phyloP scores from a whole-genome alignment of 331 rosid species.

The Prunus yedoensis region DNA sequence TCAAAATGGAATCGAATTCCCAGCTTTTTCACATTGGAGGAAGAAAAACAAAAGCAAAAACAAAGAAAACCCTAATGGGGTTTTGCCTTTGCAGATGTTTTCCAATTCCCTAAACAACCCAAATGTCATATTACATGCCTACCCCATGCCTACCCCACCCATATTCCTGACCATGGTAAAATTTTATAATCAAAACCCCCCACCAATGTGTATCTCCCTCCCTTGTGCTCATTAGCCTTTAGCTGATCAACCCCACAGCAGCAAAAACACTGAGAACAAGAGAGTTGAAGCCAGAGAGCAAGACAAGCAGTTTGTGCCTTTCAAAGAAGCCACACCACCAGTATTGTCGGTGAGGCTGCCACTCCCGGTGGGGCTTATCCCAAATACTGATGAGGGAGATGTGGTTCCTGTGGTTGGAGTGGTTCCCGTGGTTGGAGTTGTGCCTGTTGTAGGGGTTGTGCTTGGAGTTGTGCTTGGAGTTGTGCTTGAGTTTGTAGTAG shows the following conservation, averaged over 20 bases:
- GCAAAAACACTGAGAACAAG: conserved; percentile 31
- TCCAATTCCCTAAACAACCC: conserved; percentile 14
- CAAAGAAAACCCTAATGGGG: conserved; percentile 27
- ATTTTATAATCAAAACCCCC: conserved; percentile 30
- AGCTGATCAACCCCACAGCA: not conserved
- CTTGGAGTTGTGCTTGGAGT: conserved; percentile 41
- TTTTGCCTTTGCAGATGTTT: conserved; percentile 43
- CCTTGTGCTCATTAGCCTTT: too few relatives aligned
- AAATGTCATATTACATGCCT: conserved; percentile 34
- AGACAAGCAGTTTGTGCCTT: conserved; percentile 15
- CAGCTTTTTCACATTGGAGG: conserved; percentile 24
- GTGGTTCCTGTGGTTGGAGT: conserved; percentile 12
- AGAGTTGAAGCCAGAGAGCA: conserved; percentile 33
- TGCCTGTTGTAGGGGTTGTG: conserved; percentile 17
- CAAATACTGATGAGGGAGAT: conserved; percentile 22
- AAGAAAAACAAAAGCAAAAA: conserved; percentile 4
- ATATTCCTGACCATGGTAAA: conserved; percentile 21
- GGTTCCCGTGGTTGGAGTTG: conserved; percentile 51
- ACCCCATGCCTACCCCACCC: conserved; percentile 12
- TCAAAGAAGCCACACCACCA: conserved; percentile 23
- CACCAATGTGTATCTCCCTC: too few relatives aligned
- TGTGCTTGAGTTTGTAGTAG: conserved; percentile 13
- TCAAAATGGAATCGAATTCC: conserved; percentile 58
- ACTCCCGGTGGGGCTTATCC: conserved; percentile 61
- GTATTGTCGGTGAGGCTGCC: conserved; percentile 21